These are phyloP conservation scores for Ceratocystis colombiana DNA, from an alignment of 2,329 filamentous ascomycete genomes.

Conservation along the genomic window DNA sequence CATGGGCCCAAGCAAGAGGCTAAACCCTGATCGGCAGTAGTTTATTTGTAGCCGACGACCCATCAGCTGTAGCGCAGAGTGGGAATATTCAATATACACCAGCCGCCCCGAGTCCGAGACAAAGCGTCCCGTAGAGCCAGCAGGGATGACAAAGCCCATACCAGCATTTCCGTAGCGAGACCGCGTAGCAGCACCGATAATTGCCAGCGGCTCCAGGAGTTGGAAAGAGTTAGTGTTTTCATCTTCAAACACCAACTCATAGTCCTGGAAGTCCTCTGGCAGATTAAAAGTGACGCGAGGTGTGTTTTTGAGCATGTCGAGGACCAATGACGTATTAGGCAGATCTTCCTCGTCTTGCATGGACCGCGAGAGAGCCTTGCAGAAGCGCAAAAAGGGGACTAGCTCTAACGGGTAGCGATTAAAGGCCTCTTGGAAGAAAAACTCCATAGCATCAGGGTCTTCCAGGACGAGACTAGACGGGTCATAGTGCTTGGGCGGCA, in stretches of 20 bases:
- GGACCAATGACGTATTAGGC: slow-evolving; percentile 35
- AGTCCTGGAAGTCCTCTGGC: slow-evolving; percentile 60
- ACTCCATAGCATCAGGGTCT: slow-evolving; percentile 45
- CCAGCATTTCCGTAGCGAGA: slow-evolving; percentile 32
- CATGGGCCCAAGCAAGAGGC: slow-evolving; percentile 44
- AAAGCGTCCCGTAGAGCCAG: slow-evolving; percentile 59
- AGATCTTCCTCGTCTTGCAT: slow-evolving; percentile 27
- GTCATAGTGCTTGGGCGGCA: slow-evolving; percentile 28
- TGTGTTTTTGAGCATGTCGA: slow-evolving; percentile 57
- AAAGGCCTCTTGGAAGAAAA: slow-evolving; percentile 25
- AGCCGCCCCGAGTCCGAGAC: slow-evolving; percentile 67
- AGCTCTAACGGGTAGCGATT: slow-evolving; percentile 36
- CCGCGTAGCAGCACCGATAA: slow-evolving; percentile 41
- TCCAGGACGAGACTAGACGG: slow-evolving; percentile 39
- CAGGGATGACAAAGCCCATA: slow-evolving; percentile 51
- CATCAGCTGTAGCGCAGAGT: slow-evolving; percentile 70
- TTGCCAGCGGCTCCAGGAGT: slow-evolving; percentile 52
- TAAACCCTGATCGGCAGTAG: slow-evolving; percentile 46
- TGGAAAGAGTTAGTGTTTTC: slow-evolving; percentile 72
- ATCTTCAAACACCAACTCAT: slow-evolving; percentile 71
- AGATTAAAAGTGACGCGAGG: slow-evolving; percentile 67
- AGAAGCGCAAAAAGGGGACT: slow-evolving; percentile 32
- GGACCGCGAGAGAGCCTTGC: slow-evolving; percentile 32
- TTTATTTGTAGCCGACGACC: slow-evolving; percentile 65
- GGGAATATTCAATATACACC: slow-evolving; percentile 65